Percentiles rank a stretch among this genome's conserved stretches.
These are phyloP conservation scores for Trifolium fragiferum DNA, from an alignment of 306 rosid genomes.

Conservation along the genomic window DNA sequence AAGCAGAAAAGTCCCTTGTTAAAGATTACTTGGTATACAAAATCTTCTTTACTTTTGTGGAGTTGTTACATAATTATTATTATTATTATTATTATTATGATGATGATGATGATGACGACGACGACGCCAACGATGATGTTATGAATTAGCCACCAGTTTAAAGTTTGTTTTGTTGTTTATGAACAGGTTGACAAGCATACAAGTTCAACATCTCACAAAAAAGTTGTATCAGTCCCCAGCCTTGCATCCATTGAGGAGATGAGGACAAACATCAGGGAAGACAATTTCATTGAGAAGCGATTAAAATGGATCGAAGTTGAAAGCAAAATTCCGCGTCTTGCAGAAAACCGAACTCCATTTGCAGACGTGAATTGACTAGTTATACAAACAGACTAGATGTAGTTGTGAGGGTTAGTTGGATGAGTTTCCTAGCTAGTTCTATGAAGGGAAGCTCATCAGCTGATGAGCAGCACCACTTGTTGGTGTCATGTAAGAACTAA, in stretches of 20 bases:
- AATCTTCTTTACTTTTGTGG: conserved; percentile 15
- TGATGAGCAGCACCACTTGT: conserved; percentile 56
- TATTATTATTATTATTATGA: neutral
- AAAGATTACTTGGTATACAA: conserved; percentile 72
- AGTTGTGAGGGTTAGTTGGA: neutral
- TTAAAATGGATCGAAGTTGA: conserved; percentile 49
- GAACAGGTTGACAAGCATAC: conserved; percentile 68
- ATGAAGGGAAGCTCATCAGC: conserved; percentile 54
- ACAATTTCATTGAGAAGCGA: conserved; percentile 36
- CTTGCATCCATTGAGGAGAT: conserved; percentile 69
- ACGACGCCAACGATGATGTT: too few species aligned
- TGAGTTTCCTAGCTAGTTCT: neutral
- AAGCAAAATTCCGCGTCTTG: conserved; percentile 55
- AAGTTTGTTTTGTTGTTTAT: neutral
- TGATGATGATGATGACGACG: too few species aligned
- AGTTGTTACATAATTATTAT: neutral
- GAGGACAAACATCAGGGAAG: conserved; percentile 64
- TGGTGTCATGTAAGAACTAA: conserved; percentile 13
- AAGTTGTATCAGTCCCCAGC: conserved; percentile 62
- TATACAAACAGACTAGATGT: neutral
- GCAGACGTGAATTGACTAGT: conserved; percentile 58
- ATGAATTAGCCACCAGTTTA: conserved; percentile 3
- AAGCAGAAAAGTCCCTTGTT: conserved; percentile 68
- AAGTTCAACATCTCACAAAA: conserved; percentile 49
- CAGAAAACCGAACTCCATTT: conserved; percentile 68